Conservation (phyloP, 805 yeast genomes). For the Sugiyamaella boreocaroliniensis region DNA sequence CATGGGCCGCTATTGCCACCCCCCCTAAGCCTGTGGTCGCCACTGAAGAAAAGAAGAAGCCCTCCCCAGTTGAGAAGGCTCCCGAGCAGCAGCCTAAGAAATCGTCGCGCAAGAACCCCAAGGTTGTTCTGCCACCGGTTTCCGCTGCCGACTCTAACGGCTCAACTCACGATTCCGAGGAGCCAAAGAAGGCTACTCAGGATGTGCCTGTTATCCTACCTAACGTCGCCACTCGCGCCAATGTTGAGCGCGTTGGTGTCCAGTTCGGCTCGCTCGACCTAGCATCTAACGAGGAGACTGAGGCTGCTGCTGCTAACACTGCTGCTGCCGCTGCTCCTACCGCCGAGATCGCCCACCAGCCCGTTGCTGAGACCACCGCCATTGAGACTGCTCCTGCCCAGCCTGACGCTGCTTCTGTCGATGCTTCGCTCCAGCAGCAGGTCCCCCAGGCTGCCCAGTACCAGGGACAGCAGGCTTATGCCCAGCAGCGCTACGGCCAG, state of each 20-base stretch:
- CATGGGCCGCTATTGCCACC: conserved; percentile 66
- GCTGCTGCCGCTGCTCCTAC: conserved; percentile 3
- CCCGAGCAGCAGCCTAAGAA: conserved; percentile 6
- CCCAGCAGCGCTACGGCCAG: conserved; percentile 6
- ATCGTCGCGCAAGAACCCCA: background rate
- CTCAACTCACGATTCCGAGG: conserved; percentile 12
- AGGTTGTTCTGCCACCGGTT: conserved; percentile 21
- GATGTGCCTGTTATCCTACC: conserved; percentile 50
- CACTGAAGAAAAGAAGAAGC: conserved; percentile 39
- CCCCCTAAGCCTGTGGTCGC: background rate
- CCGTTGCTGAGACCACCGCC: conserved; percentile 9
- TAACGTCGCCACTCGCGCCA: conserved; percentile 35
- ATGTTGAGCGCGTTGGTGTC: conserved; percentile 45
- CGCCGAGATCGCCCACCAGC: conserved; percentile 7
- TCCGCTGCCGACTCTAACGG: conserved; percentile 19
- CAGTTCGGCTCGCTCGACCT: conserved; percentile 56
- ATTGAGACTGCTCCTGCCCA: conserved; percentile 10
- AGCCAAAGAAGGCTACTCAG: conserved; percentile 21
- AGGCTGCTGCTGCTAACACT: conserved; percentile 20
- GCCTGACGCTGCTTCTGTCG: conserved; percentile 5
- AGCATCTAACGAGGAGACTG: conserved; percentile 36
- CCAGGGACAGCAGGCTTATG: conserved; percentile 13
- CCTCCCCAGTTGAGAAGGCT: conserved; percentile 20
- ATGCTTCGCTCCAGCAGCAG: conserved; percentile 21
- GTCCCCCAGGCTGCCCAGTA: conserved; percentile 17